A percentile compares a stretch with the other conserved stretches of the same genome.
These are phyloP conservation scores for Russula dissimulans DNA, from an alignment of 768 basidiomycete genomes.

Conservation along the genomic window DNA sequence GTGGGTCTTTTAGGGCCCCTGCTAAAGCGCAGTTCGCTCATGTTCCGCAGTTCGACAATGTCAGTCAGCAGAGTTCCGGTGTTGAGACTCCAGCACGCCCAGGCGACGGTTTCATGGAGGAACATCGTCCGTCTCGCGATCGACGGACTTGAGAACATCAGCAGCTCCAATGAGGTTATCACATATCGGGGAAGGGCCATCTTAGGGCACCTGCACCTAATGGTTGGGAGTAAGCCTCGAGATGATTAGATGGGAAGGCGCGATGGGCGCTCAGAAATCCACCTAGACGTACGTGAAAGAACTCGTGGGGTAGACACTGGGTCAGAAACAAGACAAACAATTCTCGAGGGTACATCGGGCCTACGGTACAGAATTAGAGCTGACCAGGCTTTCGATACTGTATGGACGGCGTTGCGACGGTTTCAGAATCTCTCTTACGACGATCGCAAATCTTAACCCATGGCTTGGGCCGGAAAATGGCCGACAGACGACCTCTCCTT, in stretches of 20 bases:
- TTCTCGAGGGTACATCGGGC: constrained; percentile 46
- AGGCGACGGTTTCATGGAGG: constrained; percentile 24
- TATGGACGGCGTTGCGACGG: constrained; percentile 39
- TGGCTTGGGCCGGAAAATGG: constrained; percentile 17
- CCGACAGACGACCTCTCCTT: constrained; percentile 20
- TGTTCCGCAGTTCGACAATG: constrained; percentile 31
- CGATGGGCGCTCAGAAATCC: constrained; percentile 43
- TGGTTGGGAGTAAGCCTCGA: constrained; percentile 45
- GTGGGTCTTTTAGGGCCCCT: constrained; percentile 53
- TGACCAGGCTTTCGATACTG: constrained; percentile 56
- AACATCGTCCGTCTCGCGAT: constrained; percentile 29
- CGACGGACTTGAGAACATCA: constrained; percentile 56
- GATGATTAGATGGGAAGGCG: constrained; percentile 49
- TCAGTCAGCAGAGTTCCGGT: constrained; percentile 25
- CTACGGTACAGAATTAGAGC: constrained; percentile 42
- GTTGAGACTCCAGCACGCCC: constrained; percentile 28
- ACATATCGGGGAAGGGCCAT: constrained; percentile 49
- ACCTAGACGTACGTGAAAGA: constrained; percentile 13
- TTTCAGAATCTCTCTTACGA: neutral
- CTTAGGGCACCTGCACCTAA: constrained; percentile 35
- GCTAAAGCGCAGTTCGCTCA: constrained; percentile 48
- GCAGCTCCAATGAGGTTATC: constrained; percentile 66
- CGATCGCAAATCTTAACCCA: neutral
- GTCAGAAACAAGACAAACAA: constrained; percentile 28
- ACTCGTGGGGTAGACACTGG: neutral